Conservation (phyloP, 139 green algal species). For the Asterochloris erici region DNA sequence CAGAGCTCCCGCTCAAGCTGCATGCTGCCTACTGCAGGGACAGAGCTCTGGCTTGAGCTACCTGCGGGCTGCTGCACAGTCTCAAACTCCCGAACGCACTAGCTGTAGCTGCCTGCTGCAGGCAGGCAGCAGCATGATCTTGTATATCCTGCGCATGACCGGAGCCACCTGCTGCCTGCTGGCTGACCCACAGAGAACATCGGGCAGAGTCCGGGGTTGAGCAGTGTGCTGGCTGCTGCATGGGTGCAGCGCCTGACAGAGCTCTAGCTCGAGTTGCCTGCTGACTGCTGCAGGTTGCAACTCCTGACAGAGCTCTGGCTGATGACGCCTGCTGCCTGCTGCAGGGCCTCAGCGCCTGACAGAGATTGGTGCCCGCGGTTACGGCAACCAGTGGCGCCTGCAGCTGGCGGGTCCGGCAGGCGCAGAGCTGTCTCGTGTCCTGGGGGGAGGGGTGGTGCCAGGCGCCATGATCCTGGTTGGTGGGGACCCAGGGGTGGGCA, state of each 20-base stretch:
- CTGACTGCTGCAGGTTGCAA: neutral
- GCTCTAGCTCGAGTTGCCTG: neutral
- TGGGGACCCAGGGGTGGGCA: slow-evolving; percentile 95
- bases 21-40: no score
- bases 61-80: no score
- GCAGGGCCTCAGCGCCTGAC: slow-evolving; percentile 43
- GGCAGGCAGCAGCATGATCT: no score
- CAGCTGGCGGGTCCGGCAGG: slow-evolving; percentile 44
- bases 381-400: slow-evolving; percentile 38
- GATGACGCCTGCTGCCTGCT: neutral
- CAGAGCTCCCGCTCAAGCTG: no score
- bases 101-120: no score
- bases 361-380: slow-evolving; percentile 27
- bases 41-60: no score
- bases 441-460: slow-evolving; percentile 90
- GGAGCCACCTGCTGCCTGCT: no score
- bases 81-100: no score
- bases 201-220: neutral
- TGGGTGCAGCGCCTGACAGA: neutral
- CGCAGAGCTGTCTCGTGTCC: slow-evolving; percentile 72
- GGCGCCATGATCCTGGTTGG: slow-evolving; percentile 87
- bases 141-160: no score
- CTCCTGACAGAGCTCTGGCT: neutral
- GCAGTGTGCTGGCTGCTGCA: neutral
- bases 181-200: neutral